Evolutionary conservation across 2,329 filamentous ascomycete species (phyloP).

Genomic region (Septoria linicola): DNA sequence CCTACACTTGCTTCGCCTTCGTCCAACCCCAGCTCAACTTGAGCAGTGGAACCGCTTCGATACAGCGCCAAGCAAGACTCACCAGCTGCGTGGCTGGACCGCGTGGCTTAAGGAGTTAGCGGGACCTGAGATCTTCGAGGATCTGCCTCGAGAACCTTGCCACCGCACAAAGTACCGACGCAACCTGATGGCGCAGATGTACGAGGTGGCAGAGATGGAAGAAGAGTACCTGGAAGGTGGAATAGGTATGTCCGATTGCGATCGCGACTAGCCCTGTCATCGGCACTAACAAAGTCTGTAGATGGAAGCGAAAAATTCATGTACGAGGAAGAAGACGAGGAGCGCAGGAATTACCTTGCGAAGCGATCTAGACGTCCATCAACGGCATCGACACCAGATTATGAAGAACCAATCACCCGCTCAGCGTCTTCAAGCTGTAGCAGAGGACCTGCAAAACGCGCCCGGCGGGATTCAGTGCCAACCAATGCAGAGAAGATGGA

Average conservation of each 20-base stretch:
- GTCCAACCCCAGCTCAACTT: constrained; percentile 32
- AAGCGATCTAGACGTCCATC: constrained; percentile 18
- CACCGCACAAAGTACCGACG: constrained; percentile 18
- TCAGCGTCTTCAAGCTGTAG: constrained; percentile 19
- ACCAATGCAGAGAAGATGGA: background rate
- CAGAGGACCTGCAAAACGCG: constrained; percentile 12
- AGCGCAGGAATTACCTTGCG: constrained; percentile 8
- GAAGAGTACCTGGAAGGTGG: constrained; percentile 17
- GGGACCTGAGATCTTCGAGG: constrained; percentile 30
- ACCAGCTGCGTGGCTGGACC: constrained; percentile 33
- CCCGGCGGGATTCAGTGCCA: constrained; percentile 11
- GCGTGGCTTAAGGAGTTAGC: constrained; percentile 33
- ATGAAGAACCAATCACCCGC: constrained; percentile 10
- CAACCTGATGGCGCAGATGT: constrained; percentile 24
- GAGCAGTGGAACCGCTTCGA: constrained; percentile 31
- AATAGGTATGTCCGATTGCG: constrained; percentile 19
- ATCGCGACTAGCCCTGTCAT: background rate
- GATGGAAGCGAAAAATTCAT: constrained; percentile 20
- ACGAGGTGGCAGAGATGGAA: constrained; percentile 24
- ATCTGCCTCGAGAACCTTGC: constrained; percentile 26
- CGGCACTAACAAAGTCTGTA: constrained; percentile 13
- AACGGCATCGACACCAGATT: constrained; percentile 10
- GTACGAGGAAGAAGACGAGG: constrained; percentile 22
- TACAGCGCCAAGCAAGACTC: constrained; percentile 27
- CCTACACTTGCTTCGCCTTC: constrained; percentile 34